These are phyloP conservation scores for Cladophialophora psammophila DNA, from an alignment of 2,329 filamentous ascomycete species.

Conservation along the genomic window DNA sequence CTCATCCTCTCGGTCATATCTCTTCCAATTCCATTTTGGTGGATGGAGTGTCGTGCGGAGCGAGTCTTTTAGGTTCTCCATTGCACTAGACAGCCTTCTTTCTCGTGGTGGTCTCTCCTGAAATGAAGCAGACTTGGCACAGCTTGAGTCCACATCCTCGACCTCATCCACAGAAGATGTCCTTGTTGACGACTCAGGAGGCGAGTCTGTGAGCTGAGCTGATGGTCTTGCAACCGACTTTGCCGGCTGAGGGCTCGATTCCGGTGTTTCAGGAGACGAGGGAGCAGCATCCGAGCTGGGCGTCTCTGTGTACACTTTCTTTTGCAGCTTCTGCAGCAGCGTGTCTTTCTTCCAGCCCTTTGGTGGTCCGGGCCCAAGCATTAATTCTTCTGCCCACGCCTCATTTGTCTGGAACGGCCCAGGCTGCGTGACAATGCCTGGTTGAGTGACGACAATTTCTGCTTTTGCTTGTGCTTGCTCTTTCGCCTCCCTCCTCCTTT, in stretches of 20 bases:
- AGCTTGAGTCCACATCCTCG: conserved; percentile 3
- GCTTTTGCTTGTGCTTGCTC: conserved; percentile 71
- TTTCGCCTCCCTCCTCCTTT: conserved; percentile 73
- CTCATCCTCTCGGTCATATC: conserved; percentile 88
- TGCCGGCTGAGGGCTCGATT: conserved; percentile 11
- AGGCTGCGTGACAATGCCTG: conserved; percentile 78
- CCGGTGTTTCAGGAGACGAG: neutral
- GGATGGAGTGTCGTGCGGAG: conserved; percentile 56
- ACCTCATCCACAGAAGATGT: conserved; percentile 1
- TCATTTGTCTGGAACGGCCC: conserved; percentile 83
- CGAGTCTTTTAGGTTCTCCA: conserved; percentile 64
- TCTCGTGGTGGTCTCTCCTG: conserved; percentile 86
- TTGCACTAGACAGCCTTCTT: conserved; percentile 85
- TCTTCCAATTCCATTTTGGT: conserved; percentile 76
- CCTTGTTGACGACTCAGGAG: conserved; percentile 5
- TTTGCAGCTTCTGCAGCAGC: conserved; percentile 42
- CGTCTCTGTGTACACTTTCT: conserved; percentile 56
- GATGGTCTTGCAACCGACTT: conserved; percentile 17
- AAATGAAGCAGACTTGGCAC: conserved; percentile 69
- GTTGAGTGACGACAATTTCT: conserved; percentile 67
- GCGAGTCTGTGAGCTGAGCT: conserved; percentile 7
- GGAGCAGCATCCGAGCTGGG: neutral
- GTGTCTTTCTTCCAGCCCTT: conserved; percentile 40
- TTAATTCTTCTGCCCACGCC: conserved; percentile 88
- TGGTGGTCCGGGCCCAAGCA: conserved; percentile 76